phyloP scores from a whole-genome alignment of 306 rosid species.

The Crataegus laevigata region DNA sequence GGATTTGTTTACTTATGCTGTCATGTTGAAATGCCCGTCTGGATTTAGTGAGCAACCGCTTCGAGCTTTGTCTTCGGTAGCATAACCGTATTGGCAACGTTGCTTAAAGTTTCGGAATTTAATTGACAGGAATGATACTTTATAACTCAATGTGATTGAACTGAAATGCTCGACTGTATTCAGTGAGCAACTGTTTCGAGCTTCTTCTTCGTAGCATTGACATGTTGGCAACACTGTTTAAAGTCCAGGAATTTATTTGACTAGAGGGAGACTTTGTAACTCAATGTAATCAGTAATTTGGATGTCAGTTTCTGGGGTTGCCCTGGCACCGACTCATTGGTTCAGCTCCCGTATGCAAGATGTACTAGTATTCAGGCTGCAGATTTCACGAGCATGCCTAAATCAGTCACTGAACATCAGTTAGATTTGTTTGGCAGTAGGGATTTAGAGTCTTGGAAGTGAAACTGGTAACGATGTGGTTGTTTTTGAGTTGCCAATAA shows the following conservation, averaged over 20 bases:
- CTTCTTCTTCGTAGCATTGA: background rate
- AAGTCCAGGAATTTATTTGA: background rate
- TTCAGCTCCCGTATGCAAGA: background rate
- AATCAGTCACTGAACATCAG: background rate
- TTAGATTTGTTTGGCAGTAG: background rate
- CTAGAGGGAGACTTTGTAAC: background rate
- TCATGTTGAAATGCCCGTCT: constrained; percentile 5
- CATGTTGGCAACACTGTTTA: background rate
- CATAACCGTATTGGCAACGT: background rate
- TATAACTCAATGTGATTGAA: background rate
- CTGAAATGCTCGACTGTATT: background rate
- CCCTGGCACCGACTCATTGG: background rate
- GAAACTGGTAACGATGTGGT: background rate
- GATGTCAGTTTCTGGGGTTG: background rate
- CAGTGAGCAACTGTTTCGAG: background rate
- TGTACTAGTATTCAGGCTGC: background rate
- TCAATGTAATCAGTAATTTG: background rate
- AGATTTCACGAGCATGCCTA: background rate
- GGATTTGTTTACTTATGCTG: constrained; percentile 7
- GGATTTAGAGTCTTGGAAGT: background rate
- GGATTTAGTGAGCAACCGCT: constrained; percentile 13
- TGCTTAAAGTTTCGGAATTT: background rate
- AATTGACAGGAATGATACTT: background rate
- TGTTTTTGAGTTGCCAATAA: background rate
- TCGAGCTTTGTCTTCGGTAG: constrained; percentile 11